Conservation (phyloP, 805 yeast species). For the Candida krabiensis region DNA sequence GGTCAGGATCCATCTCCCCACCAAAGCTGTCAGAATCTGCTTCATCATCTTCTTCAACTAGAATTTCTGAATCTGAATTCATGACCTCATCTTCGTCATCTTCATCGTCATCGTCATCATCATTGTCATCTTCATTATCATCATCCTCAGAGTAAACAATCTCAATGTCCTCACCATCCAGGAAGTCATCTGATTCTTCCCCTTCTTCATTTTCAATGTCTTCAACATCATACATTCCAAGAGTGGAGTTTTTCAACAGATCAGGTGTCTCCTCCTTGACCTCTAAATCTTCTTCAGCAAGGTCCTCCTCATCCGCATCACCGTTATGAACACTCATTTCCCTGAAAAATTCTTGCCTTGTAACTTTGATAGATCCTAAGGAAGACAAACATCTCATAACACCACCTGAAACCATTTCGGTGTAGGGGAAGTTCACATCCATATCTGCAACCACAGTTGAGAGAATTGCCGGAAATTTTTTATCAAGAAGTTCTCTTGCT, state of each 20-base stretch:
- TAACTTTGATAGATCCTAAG: constrained; percentile 55
- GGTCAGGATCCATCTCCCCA: constrained; percentile 22
- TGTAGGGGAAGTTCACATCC: constrained; percentile 72
- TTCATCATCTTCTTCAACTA: constrained; percentile 17
- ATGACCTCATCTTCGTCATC: constrained; percentile 20
- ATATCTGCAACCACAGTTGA: constrained; percentile 60
- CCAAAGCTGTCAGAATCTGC: constrained; percentile 15
- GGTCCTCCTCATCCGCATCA: constrained; percentile 54
- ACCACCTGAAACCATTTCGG: constrained; percentile 57
- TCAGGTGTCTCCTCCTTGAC: constrained; percentile 75
- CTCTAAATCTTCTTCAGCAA: constrained; percentile 62
- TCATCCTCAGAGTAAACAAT: constrained; percentile 29
- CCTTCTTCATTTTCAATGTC: constrained; percentile 48
- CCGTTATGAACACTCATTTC: constrained; percentile 29
- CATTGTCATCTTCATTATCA: constrained; percentile 17
- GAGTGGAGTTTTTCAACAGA: constrained; percentile 80
- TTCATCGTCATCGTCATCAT: constrained; percentile 41
- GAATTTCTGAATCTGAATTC: too few relatives aligned
- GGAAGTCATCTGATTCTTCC: constrained; percentile 28
- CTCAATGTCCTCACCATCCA: constrained; percentile 34
- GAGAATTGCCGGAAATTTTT: constrained; percentile 57
- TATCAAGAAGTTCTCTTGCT: constrained; percentile 67
- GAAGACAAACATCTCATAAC: constrained; percentile 59
- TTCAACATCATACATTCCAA: constrained; percentile 90
- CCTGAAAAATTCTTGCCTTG: constrained; percentile 58